A percentile compares a stretch with the other conserved stretches of the same genome.
These are phyloP conservation scores for Vickermania ingenoplastis DNA, from an alignment of 208 protist genomes.

Conservation along the genomic window DNA sequence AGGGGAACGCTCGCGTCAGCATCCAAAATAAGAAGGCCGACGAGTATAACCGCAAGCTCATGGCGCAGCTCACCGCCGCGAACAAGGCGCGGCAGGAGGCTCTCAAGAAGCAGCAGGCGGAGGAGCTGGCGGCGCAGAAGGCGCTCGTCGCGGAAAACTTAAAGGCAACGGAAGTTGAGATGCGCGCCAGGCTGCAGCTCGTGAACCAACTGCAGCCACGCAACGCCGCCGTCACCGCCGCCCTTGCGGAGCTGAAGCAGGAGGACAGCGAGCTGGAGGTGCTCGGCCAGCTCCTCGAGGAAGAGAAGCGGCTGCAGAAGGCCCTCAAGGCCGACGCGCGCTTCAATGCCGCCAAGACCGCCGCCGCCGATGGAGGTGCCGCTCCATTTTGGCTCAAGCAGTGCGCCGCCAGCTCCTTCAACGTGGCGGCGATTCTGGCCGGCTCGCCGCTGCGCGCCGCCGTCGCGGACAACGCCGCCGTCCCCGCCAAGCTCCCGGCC, in stretches of 20 bases:
- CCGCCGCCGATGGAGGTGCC: constrained; percentile 31
- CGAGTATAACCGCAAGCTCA: constrained; percentile 39
- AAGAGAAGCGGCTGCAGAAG: constrained; percentile 48
- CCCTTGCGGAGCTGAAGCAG: constrained; percentile 37
- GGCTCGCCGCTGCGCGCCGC: constrained; percentile 25
- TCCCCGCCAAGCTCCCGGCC: not conserved
- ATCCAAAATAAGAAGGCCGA: constrained; percentile 40
- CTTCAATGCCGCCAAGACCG: constrained; percentile 38
- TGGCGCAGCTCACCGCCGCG: constrained; percentile 7
- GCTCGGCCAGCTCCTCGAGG: constrained; percentile 52
- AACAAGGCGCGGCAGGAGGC: constrained; percentile 32
- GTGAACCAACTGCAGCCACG: constrained; percentile 49
- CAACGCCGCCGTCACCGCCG: constrained; percentile 21
- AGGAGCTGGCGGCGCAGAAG: constrained; percentile 32
- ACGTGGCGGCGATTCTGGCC: constrained; percentile 44
- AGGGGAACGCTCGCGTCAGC: constrained; percentile 23
- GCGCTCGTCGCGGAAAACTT: constrained; percentile 14
- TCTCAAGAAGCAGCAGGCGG: constrained; percentile 40
- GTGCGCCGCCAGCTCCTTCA: constrained; percentile 52
- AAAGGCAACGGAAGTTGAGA: constrained; percentile 39
- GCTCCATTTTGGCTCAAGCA: constrained; percentile 43
- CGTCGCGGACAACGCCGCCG: constrained; percentile 25
- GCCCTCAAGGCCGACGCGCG: constrained; percentile 43
- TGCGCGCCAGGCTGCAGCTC: constrained; percentile 33
- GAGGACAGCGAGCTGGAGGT: constrained; percentile 26